phyloP scores from a whole-genome alignment of 2,329 filamentous ascomycete genomes.

The Pseudogymnoascus sp. region DNA sequence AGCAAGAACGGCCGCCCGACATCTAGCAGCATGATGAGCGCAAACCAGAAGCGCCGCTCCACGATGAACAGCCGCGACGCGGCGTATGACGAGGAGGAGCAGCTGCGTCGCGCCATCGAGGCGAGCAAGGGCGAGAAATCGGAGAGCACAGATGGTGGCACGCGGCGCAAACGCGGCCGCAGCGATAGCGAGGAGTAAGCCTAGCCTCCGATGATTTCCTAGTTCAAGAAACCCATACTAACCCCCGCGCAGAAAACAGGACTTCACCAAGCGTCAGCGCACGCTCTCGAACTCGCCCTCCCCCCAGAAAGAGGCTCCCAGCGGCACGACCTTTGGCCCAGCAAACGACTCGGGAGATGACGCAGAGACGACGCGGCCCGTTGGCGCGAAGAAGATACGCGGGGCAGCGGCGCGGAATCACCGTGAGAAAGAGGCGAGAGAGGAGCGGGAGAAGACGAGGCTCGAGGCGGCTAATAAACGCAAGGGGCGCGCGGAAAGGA shows the following conservation, averaged over 20 bases:
- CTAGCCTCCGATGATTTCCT: not conserved
- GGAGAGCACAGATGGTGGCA: slow-evolving; percentile 40
- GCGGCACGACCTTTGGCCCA: slow-evolving; percentile 32
- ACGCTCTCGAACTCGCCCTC: slow-evolving; percentile 70
- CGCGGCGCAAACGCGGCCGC: slow-evolving; percentile 71
- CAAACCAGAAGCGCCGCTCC: slow-evolving; percentile 67
- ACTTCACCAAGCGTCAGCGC: slow-evolving; percentile 71
- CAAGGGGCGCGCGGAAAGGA: slow-evolving; percentile 73
- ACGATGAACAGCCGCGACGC: slow-evolving; percentile 97
- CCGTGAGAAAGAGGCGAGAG: slow-evolving; percentile 57
- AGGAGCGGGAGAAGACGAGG: slow-evolving; percentile 67
- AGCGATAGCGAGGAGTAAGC: slow-evolving; percentile 94
- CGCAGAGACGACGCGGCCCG: slow-evolving; percentile 52
- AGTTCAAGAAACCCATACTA: slow-evolving; percentile 14
- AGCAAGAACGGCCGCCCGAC: slow-evolving; percentile 48
- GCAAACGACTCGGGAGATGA: slow-evolving; percentile 55
- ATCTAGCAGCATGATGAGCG: slow-evolving; percentile 34
- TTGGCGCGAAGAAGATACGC: slow-evolving; percentile 53
- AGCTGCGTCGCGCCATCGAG: slow-evolving; percentile 81
- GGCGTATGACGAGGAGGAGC: slow-evolving; percentile 91
- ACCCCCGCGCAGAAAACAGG: slow-evolving; percentile 52
- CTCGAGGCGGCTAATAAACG: slow-evolving; percentile 71
- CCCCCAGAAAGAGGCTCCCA: slow-evolving; percentile 39
- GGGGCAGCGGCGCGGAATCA: slow-evolving; percentile 49
- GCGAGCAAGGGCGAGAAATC: slow-evolving; percentile 75